phyloP scores from a whole-genome alignment of 306 rosid genomes.

The Aeschynomene evenia region DNA sequence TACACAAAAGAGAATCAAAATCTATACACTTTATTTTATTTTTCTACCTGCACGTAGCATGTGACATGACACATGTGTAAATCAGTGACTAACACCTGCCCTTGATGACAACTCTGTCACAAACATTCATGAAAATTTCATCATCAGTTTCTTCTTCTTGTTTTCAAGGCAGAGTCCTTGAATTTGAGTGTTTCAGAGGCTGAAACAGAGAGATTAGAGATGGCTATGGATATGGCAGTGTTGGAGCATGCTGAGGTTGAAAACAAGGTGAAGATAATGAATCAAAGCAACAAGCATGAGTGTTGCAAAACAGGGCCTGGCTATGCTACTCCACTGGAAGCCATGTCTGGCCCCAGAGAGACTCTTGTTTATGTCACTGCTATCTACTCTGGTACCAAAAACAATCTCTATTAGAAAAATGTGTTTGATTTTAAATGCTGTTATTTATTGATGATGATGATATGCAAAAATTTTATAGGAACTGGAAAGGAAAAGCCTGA shows the following conservation, averaged over 20 bases:
- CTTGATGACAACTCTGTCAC: not conserved
- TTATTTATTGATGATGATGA: not conserved
- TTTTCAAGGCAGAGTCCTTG: not conserved
- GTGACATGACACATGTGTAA: not conserved
- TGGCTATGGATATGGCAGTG: not conserved
- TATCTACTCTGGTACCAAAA: constrained; percentile 56
- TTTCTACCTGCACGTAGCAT: not conserved
- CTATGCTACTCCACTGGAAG: constrained; percentile 62
- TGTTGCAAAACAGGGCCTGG: constrained; percentile 68
- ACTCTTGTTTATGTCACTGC: constrained; percentile 65
- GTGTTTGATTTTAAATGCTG: not conserved
- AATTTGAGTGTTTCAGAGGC: not conserved
- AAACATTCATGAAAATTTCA: not conserved
- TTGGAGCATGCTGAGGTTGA: not conserved
- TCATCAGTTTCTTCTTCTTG: not conserved
- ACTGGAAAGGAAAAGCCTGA: constrained; percentile 78
- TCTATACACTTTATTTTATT: not conserved
- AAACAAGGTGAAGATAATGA: not conserved
- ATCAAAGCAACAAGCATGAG: constrained; percentile 2
- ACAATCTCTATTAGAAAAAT: not conserved
- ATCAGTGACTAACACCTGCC: not conserved
- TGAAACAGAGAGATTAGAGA: not conserved
- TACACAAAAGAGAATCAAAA: no score
- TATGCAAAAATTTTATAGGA: constrained; percentile 37
- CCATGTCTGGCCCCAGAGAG: constrained; percentile 83